Evolutionary conservation across 164 flowering plant genomes (phyloP).

Genomic region (Tetracentron sinense): DNA sequence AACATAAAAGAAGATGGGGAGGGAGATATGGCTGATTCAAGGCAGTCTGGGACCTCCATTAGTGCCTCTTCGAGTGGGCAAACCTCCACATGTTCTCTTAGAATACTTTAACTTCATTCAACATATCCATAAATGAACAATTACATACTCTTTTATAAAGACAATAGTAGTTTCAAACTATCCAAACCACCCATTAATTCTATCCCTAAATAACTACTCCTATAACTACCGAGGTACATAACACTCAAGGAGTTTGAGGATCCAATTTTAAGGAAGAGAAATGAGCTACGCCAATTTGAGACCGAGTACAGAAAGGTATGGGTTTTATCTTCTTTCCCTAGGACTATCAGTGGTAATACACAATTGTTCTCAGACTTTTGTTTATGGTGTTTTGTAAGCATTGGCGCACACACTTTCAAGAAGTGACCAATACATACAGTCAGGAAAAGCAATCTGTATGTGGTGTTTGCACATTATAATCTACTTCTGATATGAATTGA

Average conservation of each 20-base stretch:
- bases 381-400: slow-evolving; percentile 39
- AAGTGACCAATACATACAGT: slow-evolving; percentile 66
- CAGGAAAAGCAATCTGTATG: slow-evolving; percentile 76
- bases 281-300: slow-evolving; percentile 77
- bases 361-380: neutral
- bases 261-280: slow-evolving; percentile 69
- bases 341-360: neutral
- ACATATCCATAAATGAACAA: no score
- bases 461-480: slow-evolving; percentile 3
- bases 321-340: neutral
- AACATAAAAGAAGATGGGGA: no score
- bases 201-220: no score
- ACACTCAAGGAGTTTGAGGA: slow-evolving; percentile 76
- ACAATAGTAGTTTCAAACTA: no score
- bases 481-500: neutral
- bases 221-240: no score
- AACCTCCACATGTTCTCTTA: no score
- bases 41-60: no score
- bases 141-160: no score
- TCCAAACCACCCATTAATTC: no score
- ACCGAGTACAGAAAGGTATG: slow-evolving; percentile 66
- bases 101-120: no score
- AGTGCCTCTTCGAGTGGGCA: no score
- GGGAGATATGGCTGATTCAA: no score
- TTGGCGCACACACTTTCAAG: slow-evolving; percentile 76